Conservation (phyloP, 164 flowering plant species). For the Magnolia officinalis region DNA sequence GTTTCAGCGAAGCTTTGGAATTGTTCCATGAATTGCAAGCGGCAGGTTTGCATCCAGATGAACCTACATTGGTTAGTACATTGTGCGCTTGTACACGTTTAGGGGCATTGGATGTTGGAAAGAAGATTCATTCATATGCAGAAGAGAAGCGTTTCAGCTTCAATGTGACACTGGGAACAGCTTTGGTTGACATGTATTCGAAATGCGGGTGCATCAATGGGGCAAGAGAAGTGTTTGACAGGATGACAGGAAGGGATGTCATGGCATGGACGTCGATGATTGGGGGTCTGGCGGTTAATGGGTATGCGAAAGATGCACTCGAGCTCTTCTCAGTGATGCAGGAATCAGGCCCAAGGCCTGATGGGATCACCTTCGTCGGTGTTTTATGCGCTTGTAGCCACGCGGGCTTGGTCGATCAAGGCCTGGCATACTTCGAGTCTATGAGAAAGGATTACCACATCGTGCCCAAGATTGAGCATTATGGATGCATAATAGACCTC, state of each 20-base stretch:
- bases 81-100: conserved; percentile 14
- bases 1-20: conserved; percentile 19
- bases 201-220: conserved; percentile 24
- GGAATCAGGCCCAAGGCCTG: conserved; percentile 14
- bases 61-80: conserved; percentile 18
- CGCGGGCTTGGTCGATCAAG: conserved; percentile 24
- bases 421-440: conserved; percentile 18
- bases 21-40: conserved; percentile 15
- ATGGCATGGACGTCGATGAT: conserved; percentile 29
- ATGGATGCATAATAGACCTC: conserved; percentile 24
- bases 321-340: conserved; percentile 16
- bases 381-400: conserved; percentile 28
- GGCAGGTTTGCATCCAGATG: conserved; percentile 17
- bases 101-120: conserved; percentile 19
- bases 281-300: conserved; percentile 21
- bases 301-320: conserved; percentile 22
- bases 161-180: conserved; percentile 19
- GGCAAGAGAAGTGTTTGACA: conserved; percentile 15
- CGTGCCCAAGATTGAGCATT: conserved; percentile 20
- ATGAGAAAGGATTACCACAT: conserved; percentile 16
- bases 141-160: conserved; percentile 11
- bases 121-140: conserved; percentile 16
- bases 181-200: conserved; percentile 24
- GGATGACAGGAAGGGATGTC: conserved; percentile 16
- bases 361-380: conserved; percentile 22